Conservation (phyloP, 768 basidiomycete genomes). For the Lactarius vividus region DNA sequence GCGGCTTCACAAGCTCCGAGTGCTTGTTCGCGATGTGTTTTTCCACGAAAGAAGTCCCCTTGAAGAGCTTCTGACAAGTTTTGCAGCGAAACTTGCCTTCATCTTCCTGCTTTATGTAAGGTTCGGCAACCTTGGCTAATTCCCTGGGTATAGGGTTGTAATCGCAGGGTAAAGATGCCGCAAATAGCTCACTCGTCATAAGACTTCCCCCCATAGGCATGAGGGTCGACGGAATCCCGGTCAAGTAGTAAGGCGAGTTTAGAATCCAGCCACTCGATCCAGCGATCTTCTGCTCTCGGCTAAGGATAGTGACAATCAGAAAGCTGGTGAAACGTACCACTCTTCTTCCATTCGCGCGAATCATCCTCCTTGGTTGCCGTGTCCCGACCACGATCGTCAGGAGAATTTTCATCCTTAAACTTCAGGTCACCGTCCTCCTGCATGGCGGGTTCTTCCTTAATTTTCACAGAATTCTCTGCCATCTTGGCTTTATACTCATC, state of each 20-base stretch:
- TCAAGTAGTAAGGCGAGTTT: conserved; percentile 82
- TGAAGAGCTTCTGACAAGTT: conserved; percentile 96
- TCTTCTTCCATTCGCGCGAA: conserved; percentile 55
- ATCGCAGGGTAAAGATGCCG: conserved; percentile 1
- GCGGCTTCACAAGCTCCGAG: conserved; percentile 72
- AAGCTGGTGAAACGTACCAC: conserved; percentile 48
- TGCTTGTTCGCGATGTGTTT: conserved; percentile 98
- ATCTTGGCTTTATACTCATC: conserved; percentile 62
- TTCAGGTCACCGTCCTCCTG: conserved; percentile 35
- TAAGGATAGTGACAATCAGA: conserved; percentile 19
- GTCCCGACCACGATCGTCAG: conserved; percentile 35
- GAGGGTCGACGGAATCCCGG: conserved; percentile 76
- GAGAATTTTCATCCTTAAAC: conserved; percentile 32
- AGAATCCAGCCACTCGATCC: conserved; percentile 85
- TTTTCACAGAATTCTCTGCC: conserved; percentile 37
- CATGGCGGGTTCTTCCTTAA: conserved; percentile 49
- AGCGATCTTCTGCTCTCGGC: conserved; percentile 65
- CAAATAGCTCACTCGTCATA: conserved; percentile 73
- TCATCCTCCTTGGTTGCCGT: conserved; percentile 37
- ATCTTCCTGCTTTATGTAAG: conserved; percentile 90
- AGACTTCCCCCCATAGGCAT: conserved; percentile 85
- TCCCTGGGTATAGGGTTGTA: conserved; percentile 53
- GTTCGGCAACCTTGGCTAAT: conserved; percentile 72
- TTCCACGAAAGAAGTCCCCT: conserved; percentile 93
- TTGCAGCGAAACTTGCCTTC: conserved; percentile 97